A percentile compares a stretch with the other conserved stretches of the same genome.
These are phyloP conservation scores for Cornus controversa DNA, from an alignment of 148 eudicot species.

Conservation along the genomic window DNA sequence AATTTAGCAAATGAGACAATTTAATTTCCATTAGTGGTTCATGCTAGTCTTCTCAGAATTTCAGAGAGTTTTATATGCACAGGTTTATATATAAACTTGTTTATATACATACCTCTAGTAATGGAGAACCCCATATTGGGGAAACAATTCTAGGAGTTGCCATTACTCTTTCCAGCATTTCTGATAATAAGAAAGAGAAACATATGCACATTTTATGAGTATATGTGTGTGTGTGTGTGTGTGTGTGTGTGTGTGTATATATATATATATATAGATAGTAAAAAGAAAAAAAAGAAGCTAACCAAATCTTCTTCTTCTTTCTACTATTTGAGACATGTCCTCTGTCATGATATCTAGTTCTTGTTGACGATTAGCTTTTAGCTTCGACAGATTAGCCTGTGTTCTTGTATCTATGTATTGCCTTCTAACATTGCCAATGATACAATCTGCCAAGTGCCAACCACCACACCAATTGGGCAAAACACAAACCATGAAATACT, in stretches of 20 bases:
- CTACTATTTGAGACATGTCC: conserved; percentile 29
- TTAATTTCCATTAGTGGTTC: background rate
- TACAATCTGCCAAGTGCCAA: conserved; percentile 37
- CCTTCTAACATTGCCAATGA: conserved; percentile 37
- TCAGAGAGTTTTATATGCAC: background rate
- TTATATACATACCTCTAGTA: conserved; percentile 35
- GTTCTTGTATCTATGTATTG: conserved; percentile 54
- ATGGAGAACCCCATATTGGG: conserved; percentile 39
- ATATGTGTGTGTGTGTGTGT: too few relatives aligned
- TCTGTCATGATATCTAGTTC: conserved; percentile 26
- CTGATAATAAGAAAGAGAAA: conserved; percentile 19
- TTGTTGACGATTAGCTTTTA: conserved; percentile 30
- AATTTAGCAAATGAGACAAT: background rate
- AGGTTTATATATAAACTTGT: background rate
- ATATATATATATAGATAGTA: too few relatives aligned
- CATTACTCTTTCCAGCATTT: conserved; percentile 28
- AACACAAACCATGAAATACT: background rate
- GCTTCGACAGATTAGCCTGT: conserved; percentile 51
- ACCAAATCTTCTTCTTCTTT: conserved; percentile 46
- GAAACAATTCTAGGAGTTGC: conserved; percentile 37
- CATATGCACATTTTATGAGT: background rate
- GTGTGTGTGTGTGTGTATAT: too few relatives aligned
- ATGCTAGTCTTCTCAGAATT: background rate
- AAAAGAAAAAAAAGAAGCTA: background rate
- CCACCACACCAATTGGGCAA: background rate